These are phyloP conservation scores for Agaricus blazei DNA, from an alignment of 768 basidiomycete species.

Conservation along the genomic window DNA sequence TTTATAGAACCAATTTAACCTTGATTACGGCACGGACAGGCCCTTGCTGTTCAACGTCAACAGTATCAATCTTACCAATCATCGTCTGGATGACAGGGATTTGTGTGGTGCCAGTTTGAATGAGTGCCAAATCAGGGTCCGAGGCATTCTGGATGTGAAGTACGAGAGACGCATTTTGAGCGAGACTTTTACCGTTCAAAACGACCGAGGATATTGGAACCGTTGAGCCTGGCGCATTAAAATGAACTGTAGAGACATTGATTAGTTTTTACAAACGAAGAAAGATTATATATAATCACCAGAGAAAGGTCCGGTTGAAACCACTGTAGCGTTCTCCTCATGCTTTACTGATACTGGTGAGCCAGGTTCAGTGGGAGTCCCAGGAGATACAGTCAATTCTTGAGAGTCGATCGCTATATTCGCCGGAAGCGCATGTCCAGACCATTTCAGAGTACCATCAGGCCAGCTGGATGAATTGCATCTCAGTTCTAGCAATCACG, in stretches of 20 bases:
- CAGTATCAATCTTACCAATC: conserved; percentile 22
- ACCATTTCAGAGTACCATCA: conserved; percentile 35
- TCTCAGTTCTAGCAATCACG: not conserved
- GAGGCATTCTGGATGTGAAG: conserved; percentile 28
- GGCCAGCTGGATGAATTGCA: conserved; percentile 25
- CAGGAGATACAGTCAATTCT: conserved; percentile 20
- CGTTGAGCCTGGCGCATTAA: conserved; percentile 25
- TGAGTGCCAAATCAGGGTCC: conserved; percentile 22
- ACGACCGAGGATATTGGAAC: conserved; percentile 26
- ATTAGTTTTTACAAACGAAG: not conserved
- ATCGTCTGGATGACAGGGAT: conserved; percentile 9
- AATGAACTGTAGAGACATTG: conserved; percentile 17
- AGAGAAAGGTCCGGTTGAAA: conserved; percentile 29
- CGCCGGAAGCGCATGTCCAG: conserved; percentile 29
- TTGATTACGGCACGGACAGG: conserved; percentile 34
- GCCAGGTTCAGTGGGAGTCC: conserved; percentile 27
- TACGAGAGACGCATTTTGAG: conserved; percentile 24
- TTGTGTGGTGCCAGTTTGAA: conserved; percentile 12
- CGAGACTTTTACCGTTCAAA: conserved; percentile 22
- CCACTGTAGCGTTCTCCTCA: conserved; percentile 18
- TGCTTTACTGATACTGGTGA: conserved; percentile 26
- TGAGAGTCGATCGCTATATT: conserved; percentile 18
- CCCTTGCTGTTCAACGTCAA: conserved; percentile 29
- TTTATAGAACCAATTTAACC: conserved; percentile 11
- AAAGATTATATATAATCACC: conserved; percentile 15